A percentile compares a stretch with the other conserved stretches of the same genome.
phyloP scores from a whole-genome alignment of 352 stramenopile genomes.

The Globisporangium nunn region DNA sequence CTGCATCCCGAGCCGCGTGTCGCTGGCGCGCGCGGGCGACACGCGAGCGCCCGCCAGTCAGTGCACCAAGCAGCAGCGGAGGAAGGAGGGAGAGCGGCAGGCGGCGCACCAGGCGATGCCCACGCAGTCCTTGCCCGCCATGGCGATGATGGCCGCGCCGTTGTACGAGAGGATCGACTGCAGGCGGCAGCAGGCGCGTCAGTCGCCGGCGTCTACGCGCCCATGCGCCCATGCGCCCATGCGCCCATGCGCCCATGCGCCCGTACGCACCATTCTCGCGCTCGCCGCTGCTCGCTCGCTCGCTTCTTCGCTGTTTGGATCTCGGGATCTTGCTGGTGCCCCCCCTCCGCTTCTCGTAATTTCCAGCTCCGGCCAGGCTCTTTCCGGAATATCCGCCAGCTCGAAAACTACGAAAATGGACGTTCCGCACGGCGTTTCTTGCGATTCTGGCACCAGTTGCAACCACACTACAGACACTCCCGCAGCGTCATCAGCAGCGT shows the following conservation, averaged over 20 bases:
- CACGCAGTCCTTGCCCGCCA: slow-evolving; percentile 99
- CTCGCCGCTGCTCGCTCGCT: neutral
- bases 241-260: no score
- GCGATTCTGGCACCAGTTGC: neutral
- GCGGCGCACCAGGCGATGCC: slow-evolving; percentile 89
- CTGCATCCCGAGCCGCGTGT: slow-evolving; percentile 96
- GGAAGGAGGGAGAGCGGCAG: no score
- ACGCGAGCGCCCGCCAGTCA: neutral
- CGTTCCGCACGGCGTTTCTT: neutral
- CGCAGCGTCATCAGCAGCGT: no score
- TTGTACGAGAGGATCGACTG: slow-evolving; percentile 96
- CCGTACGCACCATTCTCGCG: neutral
- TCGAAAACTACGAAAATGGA: no score
- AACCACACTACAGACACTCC: neutral
- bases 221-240: no score
- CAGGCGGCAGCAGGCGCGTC: neutral
- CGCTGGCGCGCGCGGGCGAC: slow-evolving; percentile 30
- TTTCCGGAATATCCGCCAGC: no score
- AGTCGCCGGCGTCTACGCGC: neutral
- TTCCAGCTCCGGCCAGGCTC: no score
- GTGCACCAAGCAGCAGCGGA: no score
- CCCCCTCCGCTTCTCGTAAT: neutral
- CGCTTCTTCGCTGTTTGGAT: neutral
- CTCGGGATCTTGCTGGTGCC: neutral
- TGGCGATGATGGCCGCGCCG: slow-evolving; percentile 97